phyloP scores from a whole-genome alignment of 2,329 filamentous ascomycete genomes.

The Curvularia sp. region DNA sequence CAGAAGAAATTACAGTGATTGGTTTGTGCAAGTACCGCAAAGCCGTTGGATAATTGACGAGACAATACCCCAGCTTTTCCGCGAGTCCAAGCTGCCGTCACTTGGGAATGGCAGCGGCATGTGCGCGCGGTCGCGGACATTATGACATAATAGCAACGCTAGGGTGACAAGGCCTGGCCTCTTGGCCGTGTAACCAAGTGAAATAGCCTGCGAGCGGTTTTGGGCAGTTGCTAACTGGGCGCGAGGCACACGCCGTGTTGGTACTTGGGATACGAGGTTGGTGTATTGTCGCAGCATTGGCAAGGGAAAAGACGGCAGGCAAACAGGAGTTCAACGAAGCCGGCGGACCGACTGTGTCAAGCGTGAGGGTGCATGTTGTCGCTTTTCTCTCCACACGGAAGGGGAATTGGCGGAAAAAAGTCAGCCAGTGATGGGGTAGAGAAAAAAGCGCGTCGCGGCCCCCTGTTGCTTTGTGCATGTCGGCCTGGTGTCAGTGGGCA shows the following conservation, averaged over 20 bases:
- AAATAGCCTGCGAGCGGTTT: neutral
- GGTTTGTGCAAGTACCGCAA: constrained; percentile 11
- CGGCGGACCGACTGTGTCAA: neutral
- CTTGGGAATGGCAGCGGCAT: neutral
- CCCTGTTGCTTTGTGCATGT: neutral
- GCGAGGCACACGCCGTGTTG: neutral
- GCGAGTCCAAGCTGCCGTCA: neutral
- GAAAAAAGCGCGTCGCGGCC: neutral
- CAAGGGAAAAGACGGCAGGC: constrained; percentile 2
- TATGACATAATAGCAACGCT: constrained; percentile 11
- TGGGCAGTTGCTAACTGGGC: neutral
- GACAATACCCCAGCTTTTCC: constrained; percentile 16
- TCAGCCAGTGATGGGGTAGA: neutral
- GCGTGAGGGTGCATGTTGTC: neutral
- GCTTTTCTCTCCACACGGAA: constrained; percentile 1
- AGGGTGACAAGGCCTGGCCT: neutral
- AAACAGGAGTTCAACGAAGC: neutral
- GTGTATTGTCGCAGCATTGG: neutral
- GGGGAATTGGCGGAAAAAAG: neutral
- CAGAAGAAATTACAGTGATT: constrained; percentile 8
- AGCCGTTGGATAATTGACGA: constrained; percentile 11
- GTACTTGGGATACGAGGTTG: neutral
- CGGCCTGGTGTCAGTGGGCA: constrained; percentile 1
- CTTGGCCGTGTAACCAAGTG: neutral
- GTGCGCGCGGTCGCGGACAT: neutral